phyloP scores from a whole-genome alignment of 169 alveolate species.

The Theileria parva region DNA sequence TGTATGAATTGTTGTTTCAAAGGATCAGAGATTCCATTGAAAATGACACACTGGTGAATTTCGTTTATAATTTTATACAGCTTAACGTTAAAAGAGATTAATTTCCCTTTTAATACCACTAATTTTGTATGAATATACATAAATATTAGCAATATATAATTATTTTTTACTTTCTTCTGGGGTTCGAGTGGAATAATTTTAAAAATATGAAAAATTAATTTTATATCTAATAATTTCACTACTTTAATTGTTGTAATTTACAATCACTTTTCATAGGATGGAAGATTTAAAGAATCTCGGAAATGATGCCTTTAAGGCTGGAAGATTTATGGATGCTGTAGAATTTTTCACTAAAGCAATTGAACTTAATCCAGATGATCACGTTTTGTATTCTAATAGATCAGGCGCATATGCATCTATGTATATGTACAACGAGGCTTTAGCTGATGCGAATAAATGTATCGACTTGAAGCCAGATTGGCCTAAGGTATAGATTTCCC shows the following conservation, averaged over 20 bases:
- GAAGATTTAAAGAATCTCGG: conserved; percentile 87
- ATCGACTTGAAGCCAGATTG: conserved; percentile 89
- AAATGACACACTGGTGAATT: conserved; percentile 11
- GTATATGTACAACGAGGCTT: conserved; percentile 85
- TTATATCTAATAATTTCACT: background rate
- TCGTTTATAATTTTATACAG: conserved; percentile 16
- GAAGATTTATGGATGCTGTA: conserved; percentile 87
- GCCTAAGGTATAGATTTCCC: conserved; percentile 79
- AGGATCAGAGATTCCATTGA: conserved; percentile 49
- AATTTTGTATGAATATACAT: background rate
- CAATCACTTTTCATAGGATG: conserved; percentile 67
- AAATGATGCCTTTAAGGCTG: conserved; percentile 89
- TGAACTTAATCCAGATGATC: conserved; percentile 86
- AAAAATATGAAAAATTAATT: background rate
- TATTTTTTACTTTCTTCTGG: conserved; percentile 9
- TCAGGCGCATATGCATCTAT: conserved; percentile 91
- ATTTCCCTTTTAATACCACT: background rate
- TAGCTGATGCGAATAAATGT: conserved; percentile 90
- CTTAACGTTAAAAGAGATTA: background rate
- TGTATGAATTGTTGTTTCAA: conserved; percentile 58
- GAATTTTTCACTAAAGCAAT: conserved; percentile 91
- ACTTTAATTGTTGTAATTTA: background rate
- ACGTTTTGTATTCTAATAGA: conserved; percentile 91
- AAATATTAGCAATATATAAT: background rate
- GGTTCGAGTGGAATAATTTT: background rate